These are phyloP conservation scores for Amanita phalloides DNA, from an alignment of 768 basidiomycete genomes.

Conservation along the genomic window DNA sequence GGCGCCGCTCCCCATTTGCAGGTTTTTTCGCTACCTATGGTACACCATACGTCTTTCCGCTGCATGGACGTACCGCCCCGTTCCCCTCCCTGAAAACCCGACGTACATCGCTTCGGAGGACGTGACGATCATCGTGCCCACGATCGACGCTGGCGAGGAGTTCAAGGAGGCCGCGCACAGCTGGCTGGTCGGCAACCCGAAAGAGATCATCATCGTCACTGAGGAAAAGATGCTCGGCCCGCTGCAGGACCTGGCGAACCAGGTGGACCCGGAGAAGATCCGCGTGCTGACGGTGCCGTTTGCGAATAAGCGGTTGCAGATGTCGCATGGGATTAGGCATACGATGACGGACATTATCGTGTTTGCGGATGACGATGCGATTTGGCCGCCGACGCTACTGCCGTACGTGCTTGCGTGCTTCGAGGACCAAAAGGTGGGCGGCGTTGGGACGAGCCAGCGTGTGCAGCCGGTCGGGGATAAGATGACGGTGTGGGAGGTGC, in stretches of 20 bases:
- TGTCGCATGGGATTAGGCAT: slow-evolving; percentile 88
- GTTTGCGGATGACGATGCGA: slow-evolving; percentile 92
- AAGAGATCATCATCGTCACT: slow-evolving; percentile 59
- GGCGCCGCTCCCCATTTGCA: slow-evolving; percentile 17
- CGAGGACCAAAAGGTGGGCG: slow-evolving; percentile 89
- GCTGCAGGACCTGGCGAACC: slow-evolving; percentile 79
- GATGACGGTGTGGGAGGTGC: slow-evolving; percentile 93
- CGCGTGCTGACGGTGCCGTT: slow-evolving; percentile 86
- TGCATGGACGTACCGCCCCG: slow-evolving; percentile 73
- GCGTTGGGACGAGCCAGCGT: slow-evolving; percentile 85
- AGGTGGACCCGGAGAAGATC: slow-evolving; percentile 76
- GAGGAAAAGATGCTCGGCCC: slow-evolving; percentile 89
- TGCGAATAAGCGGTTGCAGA: slow-evolving; percentile 90
- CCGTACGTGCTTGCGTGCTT: slow-evolving; percentile 86
- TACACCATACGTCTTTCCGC: slow-evolving; percentile 78
- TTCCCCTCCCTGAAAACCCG: slow-evolving; percentile 82
- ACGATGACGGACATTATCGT: slow-evolving; percentile 90
- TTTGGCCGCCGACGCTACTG: slow-evolving; percentile 90
- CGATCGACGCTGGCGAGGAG: slow-evolving; percentile 92
- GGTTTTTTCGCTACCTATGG: slow-evolving; percentile 93
- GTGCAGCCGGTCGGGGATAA: slow-evolving; percentile 67
- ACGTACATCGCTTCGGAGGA: slow-evolving; percentile 87
- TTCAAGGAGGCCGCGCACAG: slow-evolving; percentile 89
- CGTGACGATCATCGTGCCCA: slow-evolving; percentile 94
- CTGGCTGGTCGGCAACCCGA: slow-evolving; percentile 89